Evolutionary conservation across 768 basidiomycete species (phyloP).

Genomic region (Hydnomerulius pinastri): DNA sequence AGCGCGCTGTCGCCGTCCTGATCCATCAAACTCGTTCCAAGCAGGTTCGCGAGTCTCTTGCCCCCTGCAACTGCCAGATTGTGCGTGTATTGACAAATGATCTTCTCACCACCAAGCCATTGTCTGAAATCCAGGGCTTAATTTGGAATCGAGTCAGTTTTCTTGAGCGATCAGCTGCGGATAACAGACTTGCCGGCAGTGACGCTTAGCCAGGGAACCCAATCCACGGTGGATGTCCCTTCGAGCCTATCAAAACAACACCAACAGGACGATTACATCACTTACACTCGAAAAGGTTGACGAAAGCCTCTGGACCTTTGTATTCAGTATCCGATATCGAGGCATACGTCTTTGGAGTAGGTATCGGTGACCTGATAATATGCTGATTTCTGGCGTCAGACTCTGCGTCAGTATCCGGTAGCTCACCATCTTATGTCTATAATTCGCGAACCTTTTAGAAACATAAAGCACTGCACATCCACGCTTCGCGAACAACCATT

Average conservation of each 20-base stretch:
- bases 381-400: slow-evolving; percentile 56
- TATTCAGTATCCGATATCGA: slow-evolving; percentile 44
- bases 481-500: slow-evolving; percentile 79
- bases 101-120: slow-evolving; percentile 73
- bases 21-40: slow-evolving; percentile 67
- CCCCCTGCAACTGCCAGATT: slow-evolving; percentile 69
- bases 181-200: slow-evolving; percentile 40
- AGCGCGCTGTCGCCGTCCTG: slow-evolving; percentile 59
- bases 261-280: not conserved
- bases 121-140: slow-evolving; percentile 76
- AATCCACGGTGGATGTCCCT: slow-evolving; percentile 70
- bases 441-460: slow-evolving; percentile 61
- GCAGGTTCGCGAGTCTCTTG: slow-evolving; percentile 51
- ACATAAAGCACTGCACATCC: slow-evolving; percentile 74
- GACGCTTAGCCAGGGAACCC: slow-evolving; percentile 55
- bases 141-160: slow-evolving; percentile 30
- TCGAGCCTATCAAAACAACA: slow-evolving; percentile 28
- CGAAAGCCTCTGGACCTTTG: slow-evolving; percentile 39
- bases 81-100: slow-evolving; percentile 72
- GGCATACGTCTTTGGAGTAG: slow-evolving; percentile 54
- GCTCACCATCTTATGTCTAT: no score
- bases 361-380: slow-evolving; percentile 58
- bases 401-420: not conserved
- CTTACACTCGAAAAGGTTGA: slow-evolving; percentile 49
- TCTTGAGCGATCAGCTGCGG: not conserved